These are phyloP conservation scores for Chrysanthemum seticuspe DNA, from an alignment of 129 eudicot genomes.

Conservation along the genomic window DNA sequence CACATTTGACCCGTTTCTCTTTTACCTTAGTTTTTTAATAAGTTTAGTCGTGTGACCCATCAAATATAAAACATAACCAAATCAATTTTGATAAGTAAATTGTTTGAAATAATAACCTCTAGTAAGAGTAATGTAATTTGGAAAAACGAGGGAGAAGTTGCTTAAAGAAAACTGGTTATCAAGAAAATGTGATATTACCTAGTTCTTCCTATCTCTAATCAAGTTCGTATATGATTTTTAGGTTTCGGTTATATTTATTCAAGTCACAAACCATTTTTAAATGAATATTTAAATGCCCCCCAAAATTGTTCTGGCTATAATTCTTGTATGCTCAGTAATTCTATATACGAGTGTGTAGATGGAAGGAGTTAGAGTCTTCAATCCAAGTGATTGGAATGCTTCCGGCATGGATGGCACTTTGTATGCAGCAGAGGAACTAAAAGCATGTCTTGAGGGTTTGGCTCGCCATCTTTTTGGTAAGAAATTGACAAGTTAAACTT, in stretches of 20 bases:
- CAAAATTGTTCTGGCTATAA: background rate
- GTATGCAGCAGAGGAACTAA: slow-evolving; percentile 74
- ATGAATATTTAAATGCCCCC: background rate
- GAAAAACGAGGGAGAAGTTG: background rate
- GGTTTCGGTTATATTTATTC: background rate
- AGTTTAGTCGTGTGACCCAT: too few relatives aligned
- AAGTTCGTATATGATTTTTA: background rate
- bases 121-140: too few relatives aligned
- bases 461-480: slow-evolving; percentile 85
- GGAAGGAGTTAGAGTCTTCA: slow-evolving; percentile 93
- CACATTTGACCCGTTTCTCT: background rate
- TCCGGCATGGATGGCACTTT: slow-evolving; percentile 71
- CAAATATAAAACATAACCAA: too few relatives aligned
- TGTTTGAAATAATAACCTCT: too few relatives aligned
- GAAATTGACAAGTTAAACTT: background rate
- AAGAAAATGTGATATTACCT: slow-evolving; percentile 6
- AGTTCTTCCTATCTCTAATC: background rate
- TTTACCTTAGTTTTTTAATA: background rate
- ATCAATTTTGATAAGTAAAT: too few relatives aligned
- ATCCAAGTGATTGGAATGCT: slow-evolving; percentile 73
- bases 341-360: slow-evolving; percentile 47
- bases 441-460: slow-evolving; percentile 87
- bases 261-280: background rate
- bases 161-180: slow-evolving; percentile 1
- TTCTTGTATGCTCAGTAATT: background rate